phyloP scores from a whole-genome alignment of 2,329 filamentous ascomycete genomes.

The Aspergillus pseudoviridinutans region DNA sequence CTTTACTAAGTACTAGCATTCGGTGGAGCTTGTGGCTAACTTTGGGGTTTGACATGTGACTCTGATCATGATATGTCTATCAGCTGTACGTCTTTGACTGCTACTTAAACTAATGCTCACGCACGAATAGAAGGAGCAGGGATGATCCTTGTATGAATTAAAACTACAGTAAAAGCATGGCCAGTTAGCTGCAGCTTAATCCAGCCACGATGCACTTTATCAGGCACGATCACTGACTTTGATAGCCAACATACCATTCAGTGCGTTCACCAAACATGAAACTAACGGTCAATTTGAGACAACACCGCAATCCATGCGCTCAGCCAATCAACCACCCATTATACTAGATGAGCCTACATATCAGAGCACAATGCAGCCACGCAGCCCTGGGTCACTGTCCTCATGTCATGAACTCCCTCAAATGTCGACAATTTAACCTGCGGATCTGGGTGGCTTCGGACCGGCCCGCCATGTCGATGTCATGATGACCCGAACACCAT shows the following conservation, averaged over 20 bases:
- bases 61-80: neutral
- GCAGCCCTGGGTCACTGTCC: neutral
- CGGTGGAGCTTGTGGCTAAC: no score
- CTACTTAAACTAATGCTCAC: no score
- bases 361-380: neutral
- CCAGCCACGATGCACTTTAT: neutral
- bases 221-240: neutral
- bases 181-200: neutral
- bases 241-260: neutral
- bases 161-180: neutral
- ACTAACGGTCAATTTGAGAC: neutral
- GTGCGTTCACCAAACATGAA: neutral
- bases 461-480: neutral
- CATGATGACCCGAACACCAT: neutral
- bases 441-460: neutral
- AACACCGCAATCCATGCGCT: neutral
- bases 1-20: neutral
- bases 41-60: neutral
- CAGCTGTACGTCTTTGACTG: neutral
- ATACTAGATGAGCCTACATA: neutral
- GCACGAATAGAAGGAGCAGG: neutral
- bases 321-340: neutral
- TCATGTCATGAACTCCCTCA: neutral
- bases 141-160: neutral
- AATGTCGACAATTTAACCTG: neutral